Conservation (phyloP, 345 rosid genomes). For the Euphorbia peplus region DNA sequence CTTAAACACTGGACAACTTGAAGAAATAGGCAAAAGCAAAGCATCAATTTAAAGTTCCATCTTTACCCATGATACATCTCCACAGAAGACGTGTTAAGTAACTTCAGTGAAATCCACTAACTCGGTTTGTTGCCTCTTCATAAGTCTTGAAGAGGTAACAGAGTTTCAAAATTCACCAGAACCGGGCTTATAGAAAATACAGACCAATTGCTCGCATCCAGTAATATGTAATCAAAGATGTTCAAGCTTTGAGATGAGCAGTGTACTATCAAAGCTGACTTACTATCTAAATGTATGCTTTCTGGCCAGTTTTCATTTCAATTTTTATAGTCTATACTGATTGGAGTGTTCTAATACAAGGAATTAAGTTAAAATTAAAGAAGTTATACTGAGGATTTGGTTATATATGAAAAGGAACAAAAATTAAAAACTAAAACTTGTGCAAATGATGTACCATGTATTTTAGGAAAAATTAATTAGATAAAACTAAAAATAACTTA, state of each 20-base stretch:
- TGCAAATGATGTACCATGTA: background rate
- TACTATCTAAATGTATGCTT: background rate
- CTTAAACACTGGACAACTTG: background rate
- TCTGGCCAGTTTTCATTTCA: background rate
- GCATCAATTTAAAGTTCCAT: background rate
- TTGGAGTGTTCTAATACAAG: too few relatives aligned
- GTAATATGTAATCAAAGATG: too few relatives aligned
- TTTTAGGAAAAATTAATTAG: background rate
- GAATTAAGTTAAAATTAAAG: too few relatives aligned
- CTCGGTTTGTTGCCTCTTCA: too few relatives aligned
- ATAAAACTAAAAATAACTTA: too few relatives aligned
- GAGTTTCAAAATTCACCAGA: too few relatives aligned
- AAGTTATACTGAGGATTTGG: background rate
- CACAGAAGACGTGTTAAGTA: background rate
- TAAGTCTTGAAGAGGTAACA: too few relatives aligned
- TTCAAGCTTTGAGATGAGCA: too few relatives aligned
- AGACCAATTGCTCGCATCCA: too few relatives aligned
- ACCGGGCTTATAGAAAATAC: too few relatives aligned
- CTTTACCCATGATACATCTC: conserved; percentile 1
- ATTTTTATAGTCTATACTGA: background rate
- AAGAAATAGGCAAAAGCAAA: background rate
- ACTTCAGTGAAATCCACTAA: too few relatives aligned
- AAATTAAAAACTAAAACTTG: too few relatives aligned
- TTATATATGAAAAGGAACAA: background rate
- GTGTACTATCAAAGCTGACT: background rate